Evolutionary conservation across 495 filamentous ascomycete species (phyloP), one percentile per base, ranked within the genome.

Genomic region (Chaetomium fimeti): DNA sequence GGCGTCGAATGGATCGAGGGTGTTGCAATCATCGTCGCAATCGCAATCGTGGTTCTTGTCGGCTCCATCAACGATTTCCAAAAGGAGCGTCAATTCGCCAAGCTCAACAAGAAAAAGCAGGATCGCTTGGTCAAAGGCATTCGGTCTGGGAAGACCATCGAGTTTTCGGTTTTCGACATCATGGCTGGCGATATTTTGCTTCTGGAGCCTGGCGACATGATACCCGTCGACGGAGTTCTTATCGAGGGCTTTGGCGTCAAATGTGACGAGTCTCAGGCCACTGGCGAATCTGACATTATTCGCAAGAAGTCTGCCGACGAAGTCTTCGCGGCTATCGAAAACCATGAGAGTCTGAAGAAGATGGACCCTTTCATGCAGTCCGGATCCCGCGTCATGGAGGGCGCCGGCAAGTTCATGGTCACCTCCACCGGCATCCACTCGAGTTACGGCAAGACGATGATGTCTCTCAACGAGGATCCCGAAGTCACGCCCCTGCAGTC

Each of bases 311-410:
- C 85, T 1, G 89, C 81, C 12, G 87, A 93, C 28, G 91, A 94
- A 15, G 93, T 96, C 22, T 95, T 84, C 66, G 79, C 80, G 42
- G 89, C 90, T 5, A 92, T 97, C 62, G 86, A 94, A 69, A 82
- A 89, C 48, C 81, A 89, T 55, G 87, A 92, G 59, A 83, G 81
- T 61, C 74, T 91, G n/a, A 83, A 83, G 67, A 97, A 97, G 73
- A 79, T 94, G 76, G 93, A 98, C 67, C 93, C 93, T 1, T 96
- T 98, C 73, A 95, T 98, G 66, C 83, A 96, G 45, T 97, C 93
- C 16, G 93, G 93, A 48, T 87, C 89, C 11, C 94, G 94, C 72
- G 91, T 98, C 40, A 91, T 92, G 58, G 93, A 98, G 76, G 93
- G 93, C 29, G 84, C 94, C 32, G 92, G 92, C 1, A 90, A 86